Percentiles rank a stretch among this genome's conserved stretches.
phyloP scores from a whole-genome alignment of 108 stramenopile species.

The Fistulifera solaris region DNA sequence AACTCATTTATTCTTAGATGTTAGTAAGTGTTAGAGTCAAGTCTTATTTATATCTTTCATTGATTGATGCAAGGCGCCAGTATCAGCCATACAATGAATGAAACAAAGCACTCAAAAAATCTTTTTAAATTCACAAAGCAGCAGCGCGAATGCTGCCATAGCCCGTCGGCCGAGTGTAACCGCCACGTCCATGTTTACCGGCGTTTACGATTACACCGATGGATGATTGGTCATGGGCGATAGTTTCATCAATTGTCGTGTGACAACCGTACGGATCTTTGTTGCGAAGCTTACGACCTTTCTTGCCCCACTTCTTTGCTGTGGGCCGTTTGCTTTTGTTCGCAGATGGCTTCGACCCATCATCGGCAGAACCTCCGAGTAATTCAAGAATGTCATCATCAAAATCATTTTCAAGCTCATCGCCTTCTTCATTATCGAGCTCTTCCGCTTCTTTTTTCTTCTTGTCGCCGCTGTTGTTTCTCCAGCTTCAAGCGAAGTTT shows the following conservation, averaged over 20 bases:
- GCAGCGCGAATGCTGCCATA: too few relatives aligned
- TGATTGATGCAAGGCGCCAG: too few relatives aligned
- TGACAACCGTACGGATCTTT: conserved; percentile 90
- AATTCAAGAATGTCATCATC: conserved; percentile 39
- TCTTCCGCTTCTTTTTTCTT: background rate
- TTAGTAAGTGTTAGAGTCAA: too few relatives aligned
- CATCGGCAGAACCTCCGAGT: conserved; percentile 14
- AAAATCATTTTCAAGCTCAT: conserved; percentile 23
- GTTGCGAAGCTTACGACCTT: conserved; percentile 74
- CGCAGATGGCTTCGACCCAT: conserved; percentile 16
- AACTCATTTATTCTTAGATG: too few relatives aligned
- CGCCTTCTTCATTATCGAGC: conserved; percentile 25
- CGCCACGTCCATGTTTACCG: conserved; percentile 48
- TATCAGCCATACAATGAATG: too few relatives aligned
- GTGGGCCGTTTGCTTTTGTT: conserved; percentile 43
- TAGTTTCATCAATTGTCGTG: conserved; percentile 45
- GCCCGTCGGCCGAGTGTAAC: conserved; percentile 43
- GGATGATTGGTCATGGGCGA: conserved; percentile 5
- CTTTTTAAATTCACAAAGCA: too few relatives aligned
- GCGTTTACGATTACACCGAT: conserved; percentile 38
- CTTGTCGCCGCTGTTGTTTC: conserved; percentile 3
- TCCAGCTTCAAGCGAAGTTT: conserved; percentile 47
- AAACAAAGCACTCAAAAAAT: too few relatives aligned
- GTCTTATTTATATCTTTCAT: too few relatives aligned
- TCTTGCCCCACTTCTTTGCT: conserved; percentile 77